Percentiles rank a stretch among this genome's conserved stretches.
Conservation (phyloP, 345 rosid species). For the Noccaea bulbosa region DNA sequence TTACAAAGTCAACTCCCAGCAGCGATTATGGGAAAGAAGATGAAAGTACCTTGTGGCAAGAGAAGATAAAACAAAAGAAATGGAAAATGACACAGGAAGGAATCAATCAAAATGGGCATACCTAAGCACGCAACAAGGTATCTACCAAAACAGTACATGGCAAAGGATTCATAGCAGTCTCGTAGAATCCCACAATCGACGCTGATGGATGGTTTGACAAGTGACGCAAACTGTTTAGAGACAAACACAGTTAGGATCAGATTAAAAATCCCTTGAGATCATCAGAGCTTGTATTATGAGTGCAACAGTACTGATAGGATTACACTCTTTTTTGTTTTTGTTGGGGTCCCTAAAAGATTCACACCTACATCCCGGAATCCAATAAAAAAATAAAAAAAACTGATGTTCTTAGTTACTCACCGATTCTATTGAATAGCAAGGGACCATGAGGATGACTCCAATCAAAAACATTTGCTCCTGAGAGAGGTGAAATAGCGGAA, state of each 20-base stretch:
- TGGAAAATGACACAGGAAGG: not conserved
- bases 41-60: slow-evolving; percentile 2
- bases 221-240: slow-evolving; percentile 71
- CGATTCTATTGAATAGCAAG: slow-evolving; percentile 90
- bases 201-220: slow-evolving; percentile 87
- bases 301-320: not conserved
- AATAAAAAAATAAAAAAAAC: not conserved
- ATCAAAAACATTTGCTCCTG: slow-evolving; percentile 98
- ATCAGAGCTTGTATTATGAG: not conserved
- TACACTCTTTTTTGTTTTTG: not conserved
- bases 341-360: too few relatives aligned
- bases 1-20: too few relatives aligned
- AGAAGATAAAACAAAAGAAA: not conserved
- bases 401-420: slow-evolving; percentile 49
- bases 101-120: slow-evolving; percentile 47
- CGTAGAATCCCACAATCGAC: slow-evolving; percentile 89
- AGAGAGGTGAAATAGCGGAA: slow-evolving; percentile 8
- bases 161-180: slow-evolving; percentile 98
- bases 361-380: not conserved
- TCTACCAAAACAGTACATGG: slow-evolving; percentile 99
- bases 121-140: slow-evolving; percentile 98
- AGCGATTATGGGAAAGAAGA: not conserved
- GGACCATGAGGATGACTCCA: slow-evolving; percentile 98
- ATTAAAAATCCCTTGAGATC: not conserved
- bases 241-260: slow-evolving; percentile 5